A percentile compares a stretch with the other conserved stretches of the same genome.
Conservation (phyloP, 768 basidiomycete genomes). For the Mycena venus region DNA sequence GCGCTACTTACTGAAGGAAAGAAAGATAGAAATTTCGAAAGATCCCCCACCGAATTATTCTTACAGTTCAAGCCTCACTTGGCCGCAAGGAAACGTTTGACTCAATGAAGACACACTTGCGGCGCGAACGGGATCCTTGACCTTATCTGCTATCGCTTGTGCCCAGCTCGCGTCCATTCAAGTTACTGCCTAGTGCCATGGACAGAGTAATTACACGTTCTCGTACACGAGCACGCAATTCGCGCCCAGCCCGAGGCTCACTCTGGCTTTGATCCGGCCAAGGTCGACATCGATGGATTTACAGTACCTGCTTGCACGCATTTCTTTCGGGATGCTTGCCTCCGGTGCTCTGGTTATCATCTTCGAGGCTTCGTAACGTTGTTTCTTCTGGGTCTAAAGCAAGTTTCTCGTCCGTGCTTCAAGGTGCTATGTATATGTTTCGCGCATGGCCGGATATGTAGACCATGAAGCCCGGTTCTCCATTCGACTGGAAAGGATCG, state of each 20-base stretch:
- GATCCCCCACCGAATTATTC: background rate
- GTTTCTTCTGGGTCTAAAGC: too few species aligned
- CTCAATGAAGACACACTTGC: constrained; percentile 25
- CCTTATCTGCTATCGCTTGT: constrained; percentile 20
- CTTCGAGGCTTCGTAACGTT: too few species aligned
- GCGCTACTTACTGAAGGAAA: too few species aligned
- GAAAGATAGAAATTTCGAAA: background rate
- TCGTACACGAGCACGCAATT: background rate
- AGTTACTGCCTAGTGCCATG: background rate
- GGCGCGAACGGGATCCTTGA: constrained; percentile 9
- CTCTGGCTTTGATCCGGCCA: background rate
- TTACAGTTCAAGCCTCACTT: background rate
- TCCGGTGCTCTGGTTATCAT: too few species aligned
- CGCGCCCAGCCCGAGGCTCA: background rate
- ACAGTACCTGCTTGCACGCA: too few species aligned
- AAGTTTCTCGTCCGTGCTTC: too few species aligned
- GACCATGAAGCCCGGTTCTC: background rate
- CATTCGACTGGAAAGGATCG: background rate
- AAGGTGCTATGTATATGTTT: too few species aligned
- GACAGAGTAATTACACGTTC: background rate
- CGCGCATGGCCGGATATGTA: background rate
- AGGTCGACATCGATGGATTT: too few species aligned
- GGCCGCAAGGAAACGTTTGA: constrained; percentile 2
- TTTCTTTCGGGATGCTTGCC: too few species aligned
- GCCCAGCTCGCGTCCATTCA: background rate